Evolutionary conservation across 2,329 filamentous ascomycete genomes (phyloP).

Genomic region (Diplocarpon mali): DNA sequence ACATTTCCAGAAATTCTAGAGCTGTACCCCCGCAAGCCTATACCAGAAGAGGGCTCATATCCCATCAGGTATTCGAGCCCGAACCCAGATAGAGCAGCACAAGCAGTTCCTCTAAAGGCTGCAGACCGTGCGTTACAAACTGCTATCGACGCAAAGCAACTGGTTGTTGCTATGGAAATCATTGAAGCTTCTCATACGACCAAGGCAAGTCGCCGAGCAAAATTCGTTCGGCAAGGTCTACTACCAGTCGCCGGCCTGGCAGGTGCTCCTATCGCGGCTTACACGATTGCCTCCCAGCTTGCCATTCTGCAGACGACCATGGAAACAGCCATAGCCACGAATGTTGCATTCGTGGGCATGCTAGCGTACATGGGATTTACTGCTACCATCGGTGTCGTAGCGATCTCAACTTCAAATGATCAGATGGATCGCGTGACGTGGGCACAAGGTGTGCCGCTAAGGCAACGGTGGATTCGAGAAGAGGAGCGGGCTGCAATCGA

Average conservation of each 20-base stretch:
- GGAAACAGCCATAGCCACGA: slow-evolving; percentile 63
- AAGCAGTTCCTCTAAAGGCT: slow-evolving; percentile 59
- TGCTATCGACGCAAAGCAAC: slow-evolving; percentile 68
- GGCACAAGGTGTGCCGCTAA: slow-evolving; percentile 69
- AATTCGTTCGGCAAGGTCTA: slow-evolving; percentile 52
- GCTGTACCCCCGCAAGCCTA: slow-evolving; percentile 74
- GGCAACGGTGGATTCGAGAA: slow-evolving; percentile 76
- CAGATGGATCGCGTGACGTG: slow-evolving; percentile 93
- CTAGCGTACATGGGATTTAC: slow-evolving; percentile 76
- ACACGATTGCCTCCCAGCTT: slow-evolving; percentile 57
- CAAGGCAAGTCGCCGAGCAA: slow-evolving; percentile 54
- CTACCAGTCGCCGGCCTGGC: slow-evolving; percentile 46
- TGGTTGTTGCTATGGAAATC: slow-evolving; percentile 66
- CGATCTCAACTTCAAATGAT: slow-evolving; percentile 79
- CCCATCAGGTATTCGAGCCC: slow-evolving; percentile 48
- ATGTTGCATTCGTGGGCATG: slow-evolving; percentile 68
- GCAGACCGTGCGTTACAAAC: slow-evolving; percentile 66
- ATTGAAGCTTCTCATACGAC: slow-evolving; percentile 59
- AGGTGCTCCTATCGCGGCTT: slow-evolving; percentile 55
- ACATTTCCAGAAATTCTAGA: slow-evolving; percentile 70
- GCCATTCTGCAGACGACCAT: slow-evolving; percentile 62
- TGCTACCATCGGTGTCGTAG: slow-evolving; percentile 70
- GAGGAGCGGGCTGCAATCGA: slow-evolving; percentile 84
- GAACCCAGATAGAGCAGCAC: slow-evolving; percentile 57
- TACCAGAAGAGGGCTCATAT: slow-evolving; percentile 49